Evolutionary conservation across 805 yeast genomes (phyloP).

Genomic region (Ogataea pilisensis): DNA sequence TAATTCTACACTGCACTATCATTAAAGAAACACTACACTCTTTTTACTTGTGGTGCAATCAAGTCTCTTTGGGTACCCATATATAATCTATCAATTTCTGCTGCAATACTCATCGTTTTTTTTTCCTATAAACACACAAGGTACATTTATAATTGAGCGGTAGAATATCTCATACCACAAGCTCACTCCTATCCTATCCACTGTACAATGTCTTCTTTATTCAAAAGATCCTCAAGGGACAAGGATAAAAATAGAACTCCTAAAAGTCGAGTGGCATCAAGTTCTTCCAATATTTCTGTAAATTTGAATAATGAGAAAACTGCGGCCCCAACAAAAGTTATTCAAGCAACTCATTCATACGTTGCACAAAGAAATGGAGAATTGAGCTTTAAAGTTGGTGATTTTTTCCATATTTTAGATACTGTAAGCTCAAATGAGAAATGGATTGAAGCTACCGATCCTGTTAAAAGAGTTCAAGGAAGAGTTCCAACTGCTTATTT

Average conservation of each 20-base stretch:
- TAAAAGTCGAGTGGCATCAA: slow-evolving; percentile 18
- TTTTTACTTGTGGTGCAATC: too few relatives aligned
- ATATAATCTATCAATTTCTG: too few relatives aligned
- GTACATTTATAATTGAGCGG: too few relatives aligned
- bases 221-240: slow-evolving; percentile 31
- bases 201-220: slow-evolving; percentile 24
- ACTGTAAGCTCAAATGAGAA: slow-evolving; percentile 41
- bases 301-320: slow-evolving; percentile 19
- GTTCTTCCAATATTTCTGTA: slow-evolving; percentile 13
- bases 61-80: too few relatives aligned
- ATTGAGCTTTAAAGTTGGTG: slow-evolving; percentile 73
- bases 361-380: slow-evolving; percentile 78
- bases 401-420: slow-evolving; percentile 78
- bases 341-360: slow-evolving; percentile 77
- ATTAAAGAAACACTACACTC: too few relatives aligned
- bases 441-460: slow-evolving; percentile 89
- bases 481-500: slow-evolving; percentile 85
- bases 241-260: slow-evolving; percentile 23
- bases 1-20: too few relatives aligned
- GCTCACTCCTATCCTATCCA: too few relatives aligned
- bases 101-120: too few relatives aligned
- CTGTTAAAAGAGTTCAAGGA: slow-evolving; percentile 71
- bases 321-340: slow-evolving; percentile 74
- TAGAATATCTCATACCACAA: too few relatives aligned
- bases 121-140: too few relatives aligned